Evolutionary conservation across 768 basidiomycete species (phyloP).

Genomic region (Lactarius vividus): DNA sequence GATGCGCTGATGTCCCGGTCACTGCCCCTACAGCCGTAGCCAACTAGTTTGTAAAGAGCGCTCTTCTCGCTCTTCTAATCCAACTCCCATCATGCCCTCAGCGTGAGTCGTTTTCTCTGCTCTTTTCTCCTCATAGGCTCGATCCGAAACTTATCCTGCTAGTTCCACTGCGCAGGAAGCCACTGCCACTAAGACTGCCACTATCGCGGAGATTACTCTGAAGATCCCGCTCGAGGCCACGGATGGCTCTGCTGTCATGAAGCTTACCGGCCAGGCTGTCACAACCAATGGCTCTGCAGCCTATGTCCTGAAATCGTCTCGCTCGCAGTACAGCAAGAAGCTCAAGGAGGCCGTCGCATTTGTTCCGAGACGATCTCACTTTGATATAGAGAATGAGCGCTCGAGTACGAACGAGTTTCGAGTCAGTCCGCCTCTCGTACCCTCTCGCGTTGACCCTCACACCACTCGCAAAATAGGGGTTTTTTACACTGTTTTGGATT

Average conservation of each 20-base stretch:
- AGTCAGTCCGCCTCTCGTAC: constrained; percentile 35
- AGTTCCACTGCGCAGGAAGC: not conserved
- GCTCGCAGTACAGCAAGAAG: constrained; percentile 70
- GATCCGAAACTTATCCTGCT: not conserved
- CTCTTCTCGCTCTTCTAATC: constrained; percentile 1
- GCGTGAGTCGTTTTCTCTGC: constrained; percentile 1
- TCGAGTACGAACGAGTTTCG: constrained; percentile 84
- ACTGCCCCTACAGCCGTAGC: not conserved
- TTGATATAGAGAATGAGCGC: constrained; percentile 76
- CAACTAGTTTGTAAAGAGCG: not conserved
- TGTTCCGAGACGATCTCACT: constrained; percentile 77
- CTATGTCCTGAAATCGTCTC: constrained; percentile 73
- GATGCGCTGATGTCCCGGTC: not conserved
- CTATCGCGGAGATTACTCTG: constrained; percentile 2
- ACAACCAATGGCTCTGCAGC: constrained; percentile 62
- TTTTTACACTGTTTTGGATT: constrained; percentile 94
- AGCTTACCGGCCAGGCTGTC: constrained; percentile 35
- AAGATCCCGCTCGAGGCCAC: constrained; percentile 11
- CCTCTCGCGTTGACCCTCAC: not conserved
- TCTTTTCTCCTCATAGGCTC: not conserved
- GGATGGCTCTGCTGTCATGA: constrained; percentile 9
- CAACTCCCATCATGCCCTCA: not conserved
- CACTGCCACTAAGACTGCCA: too few species aligned
- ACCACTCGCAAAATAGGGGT: constrained; percentile 55
- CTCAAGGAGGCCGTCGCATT: constrained; percentile 84